Evolutionary conservation across 169 alveolate species (phyloP).

Genomic region (Babesia divergens): DNA sequence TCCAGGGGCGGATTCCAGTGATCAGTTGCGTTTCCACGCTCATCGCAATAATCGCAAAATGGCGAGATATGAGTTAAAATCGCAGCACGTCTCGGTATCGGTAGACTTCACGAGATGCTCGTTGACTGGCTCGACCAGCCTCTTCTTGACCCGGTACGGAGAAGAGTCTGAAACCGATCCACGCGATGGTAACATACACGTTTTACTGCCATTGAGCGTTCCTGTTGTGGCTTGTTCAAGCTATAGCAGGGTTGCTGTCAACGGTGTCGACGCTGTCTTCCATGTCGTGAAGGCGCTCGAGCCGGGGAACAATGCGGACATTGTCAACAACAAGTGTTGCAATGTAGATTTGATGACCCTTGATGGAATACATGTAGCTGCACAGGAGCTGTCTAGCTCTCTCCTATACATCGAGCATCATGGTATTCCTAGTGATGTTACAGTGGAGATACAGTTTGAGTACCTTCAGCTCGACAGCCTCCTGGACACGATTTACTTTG

Average conservation of each 20-base stretch:
- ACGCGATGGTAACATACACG: neutral
- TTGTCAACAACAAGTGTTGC: constrained; percentile 16
- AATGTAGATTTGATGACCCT: constrained; percentile 48
- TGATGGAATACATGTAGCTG: constrained; percentile 54
- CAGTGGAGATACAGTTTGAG: constrained; percentile 44
- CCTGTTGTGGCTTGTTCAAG: constrained; percentile 26
- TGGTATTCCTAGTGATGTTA: neutral
- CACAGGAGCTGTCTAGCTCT: constrained; percentile 36
- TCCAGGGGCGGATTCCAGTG: neutral
- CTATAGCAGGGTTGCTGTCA: constrained; percentile 45
- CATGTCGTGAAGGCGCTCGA: constrained; percentile 27
- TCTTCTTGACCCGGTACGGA: constrained; percentile 1
- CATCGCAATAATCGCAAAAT: constrained; percentile 59
- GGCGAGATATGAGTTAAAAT: constrained; percentile 20
- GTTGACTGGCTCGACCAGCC: constrained; percentile 44
- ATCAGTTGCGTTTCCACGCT: constrained; percentile 1
- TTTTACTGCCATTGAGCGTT: constrained; percentile 21
- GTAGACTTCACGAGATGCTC: constrained; percentile 39
- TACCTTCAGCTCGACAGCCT: constrained; percentile 30
- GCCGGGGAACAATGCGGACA: constrained; percentile 2
- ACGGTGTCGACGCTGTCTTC: constrained; percentile 29
- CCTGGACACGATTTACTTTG: constrained; percentile 31
- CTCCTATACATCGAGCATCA: constrained; percentile 39
- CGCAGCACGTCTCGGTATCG: constrained; percentile 49
- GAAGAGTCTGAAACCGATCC: neutral